Evolutionary conservation across 345 rosid genomes (phyloP).

Genomic region (Luvunga scandens): DNA sequence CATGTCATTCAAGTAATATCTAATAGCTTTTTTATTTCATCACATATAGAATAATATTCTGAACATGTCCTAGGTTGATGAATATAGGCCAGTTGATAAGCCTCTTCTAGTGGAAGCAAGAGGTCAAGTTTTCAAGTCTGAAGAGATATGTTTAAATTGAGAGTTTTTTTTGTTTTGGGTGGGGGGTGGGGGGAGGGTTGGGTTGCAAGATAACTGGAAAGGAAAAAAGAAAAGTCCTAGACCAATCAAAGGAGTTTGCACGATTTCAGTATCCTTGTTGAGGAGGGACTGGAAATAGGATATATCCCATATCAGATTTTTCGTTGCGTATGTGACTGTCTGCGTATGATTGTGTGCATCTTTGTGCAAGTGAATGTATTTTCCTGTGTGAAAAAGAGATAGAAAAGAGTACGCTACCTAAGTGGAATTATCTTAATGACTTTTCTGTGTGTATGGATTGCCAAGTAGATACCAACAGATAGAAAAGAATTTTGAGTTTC

Average conservation of each 20-base stretch:
- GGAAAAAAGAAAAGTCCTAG: neutral
- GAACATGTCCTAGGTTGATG: too few species aligned
- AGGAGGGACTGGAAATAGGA: neutral
- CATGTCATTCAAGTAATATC: neutral
- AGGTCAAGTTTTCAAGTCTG: too few species aligned
- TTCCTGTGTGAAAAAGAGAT: neutral
- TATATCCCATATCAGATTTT: neutral
- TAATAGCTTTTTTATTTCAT: neutral
- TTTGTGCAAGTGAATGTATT: neutral
- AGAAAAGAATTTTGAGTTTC: slow-evolving; percentile 1
- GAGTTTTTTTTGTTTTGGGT: too few species aligned
- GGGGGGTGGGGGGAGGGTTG: too few species aligned
- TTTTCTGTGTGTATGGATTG: neutral
- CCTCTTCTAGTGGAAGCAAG: too few species aligned
- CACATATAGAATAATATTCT: neutral
- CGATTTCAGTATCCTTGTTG: neutral
- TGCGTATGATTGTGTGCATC: neutral
- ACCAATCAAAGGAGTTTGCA: neutral
- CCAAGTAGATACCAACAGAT: neutral
- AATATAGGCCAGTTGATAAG: too few species aligned
- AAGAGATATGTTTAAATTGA: too few species aligned
- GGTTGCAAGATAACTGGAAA: too few species aligned
- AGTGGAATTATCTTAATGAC: neutral
- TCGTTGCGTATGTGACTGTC: neutral
- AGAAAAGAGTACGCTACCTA: neutral